phyloP scores from a whole-genome alignment of 148 eudicot species.

The Oxyria digyna region DNA sequence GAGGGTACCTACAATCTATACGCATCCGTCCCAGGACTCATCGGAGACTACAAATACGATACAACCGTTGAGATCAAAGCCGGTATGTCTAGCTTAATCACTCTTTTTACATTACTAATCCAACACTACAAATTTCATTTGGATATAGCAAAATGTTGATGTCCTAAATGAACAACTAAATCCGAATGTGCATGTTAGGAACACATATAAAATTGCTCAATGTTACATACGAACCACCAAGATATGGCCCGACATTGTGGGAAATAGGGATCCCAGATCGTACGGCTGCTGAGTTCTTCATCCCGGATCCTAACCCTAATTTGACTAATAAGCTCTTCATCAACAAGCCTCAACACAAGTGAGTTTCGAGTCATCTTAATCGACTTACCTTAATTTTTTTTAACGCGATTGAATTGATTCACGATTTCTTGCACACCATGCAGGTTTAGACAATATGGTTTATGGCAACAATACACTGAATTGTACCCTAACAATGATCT shows the following conservation, averaged over 20 bases:
- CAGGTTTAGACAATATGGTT: conserved; percentile 65
- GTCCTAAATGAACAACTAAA: no score
- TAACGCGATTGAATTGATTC: no score
- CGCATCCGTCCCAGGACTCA: conserved; percentile 43
- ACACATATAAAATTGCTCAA: conserved; percentile 20
- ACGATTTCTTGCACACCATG: neutral
- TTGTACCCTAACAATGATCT: conserved; percentile 55
- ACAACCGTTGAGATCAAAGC: conserved; percentile 20
- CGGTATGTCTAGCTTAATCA: conserved; percentile 25
- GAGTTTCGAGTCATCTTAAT: neutral
- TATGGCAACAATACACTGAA: conserved; percentile 56
- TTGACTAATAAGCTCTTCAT: conserved; percentile 32
- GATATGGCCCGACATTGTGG: conserved; percentile 77
- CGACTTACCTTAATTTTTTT: neutral
- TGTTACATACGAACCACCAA: conserved; percentile 39
- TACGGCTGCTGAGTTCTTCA: conserved; percentile 62
- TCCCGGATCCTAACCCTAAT: conserved; percentile 45
- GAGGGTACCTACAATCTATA: conserved; percentile 35
- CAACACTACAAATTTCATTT: neutral
- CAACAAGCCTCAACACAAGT: conserved; percentile 39
- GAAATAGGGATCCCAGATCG: conserved; percentile 82
- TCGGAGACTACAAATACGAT: conserved; percentile 32
- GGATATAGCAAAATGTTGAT: neutral
- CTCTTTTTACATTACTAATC: conserved; percentile 10
- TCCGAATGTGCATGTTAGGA: conserved; percentile 26